Base-by-base conservation (phyloP, 2,329 filamentous ascomycete species). In the Xylariales sp. region DNA sequence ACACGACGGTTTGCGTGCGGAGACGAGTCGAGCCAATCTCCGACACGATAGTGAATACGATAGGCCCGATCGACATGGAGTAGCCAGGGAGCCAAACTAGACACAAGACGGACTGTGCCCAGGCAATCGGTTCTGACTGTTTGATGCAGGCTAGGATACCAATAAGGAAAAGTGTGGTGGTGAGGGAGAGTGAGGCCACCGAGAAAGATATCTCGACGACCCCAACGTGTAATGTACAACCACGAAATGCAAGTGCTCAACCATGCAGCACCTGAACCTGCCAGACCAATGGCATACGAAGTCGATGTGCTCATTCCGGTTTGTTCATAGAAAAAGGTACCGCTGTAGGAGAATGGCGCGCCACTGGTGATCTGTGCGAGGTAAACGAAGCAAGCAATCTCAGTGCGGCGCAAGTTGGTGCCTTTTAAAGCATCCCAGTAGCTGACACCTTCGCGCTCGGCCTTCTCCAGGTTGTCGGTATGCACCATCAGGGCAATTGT, bases 351-450 rank as follows among this genome's bases (percentile, higher is more conserved):
- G 19, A 66, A 53, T 12, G 61, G 57, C 24, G 59, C 59, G 12
- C 67, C 62, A 39, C 62, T 57, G 5, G 61, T 61, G 45, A 66
- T 65, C 43, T 72, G 69, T 2, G 57, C 62, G 27, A 65, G 41
- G 49, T 66, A 66, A 13, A 55, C 42, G 54, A 66, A 57, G 47
- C 61, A 62, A 17, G 61, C 62, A 37, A 72, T 66, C 49, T 71
- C 63, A 4, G 67, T 70, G 29, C 68, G 64, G 28, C 66, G 63
- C 3, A 62, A 56, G 49, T 75, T 65, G 13, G 61, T 62, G 18
- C 70, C 70, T 10, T 55, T 56, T 61, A 76, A 74, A 42, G 63
- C 68, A 44, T 75, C 70, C 38, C 49, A 45, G 42, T 72, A 71
- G 2, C 47, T 55, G 12, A 59, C 60, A 3, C 69, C 68, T 1